Evolutionary conservation across 805 yeast species (phyloP), one percentile per base, ranked within the genome.

Genomic region (Yarrowia phangngaensis): DNA sequence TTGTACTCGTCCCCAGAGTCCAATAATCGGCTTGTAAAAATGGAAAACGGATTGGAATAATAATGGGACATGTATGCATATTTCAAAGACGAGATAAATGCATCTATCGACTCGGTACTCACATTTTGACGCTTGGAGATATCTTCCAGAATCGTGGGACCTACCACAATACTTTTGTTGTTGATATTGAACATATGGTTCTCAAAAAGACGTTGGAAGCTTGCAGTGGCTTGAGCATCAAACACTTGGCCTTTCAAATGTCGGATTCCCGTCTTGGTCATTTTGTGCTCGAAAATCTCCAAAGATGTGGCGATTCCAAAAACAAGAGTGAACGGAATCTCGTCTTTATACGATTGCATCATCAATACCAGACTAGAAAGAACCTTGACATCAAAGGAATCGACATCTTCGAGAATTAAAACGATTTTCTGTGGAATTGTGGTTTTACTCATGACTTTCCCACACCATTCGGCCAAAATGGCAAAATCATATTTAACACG

Each of bases 401-500:
- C 71, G 4, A 70, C 63, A 52, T 69, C 71, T 19, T 69, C 70
- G 2, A 68, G 50, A 11, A 63, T 50, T 2, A 64, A 35, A 8
- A 64, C 63, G 17, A 15, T 19, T 14, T 24, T n/a, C 22, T 13
- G 45, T 17, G 32, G n/a, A n/a, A n/a, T n/a, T n/a, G n/a, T 19
- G 6, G 23, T 17, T 11, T 38, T 32, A 1, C 22, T 6, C n/a
- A 23, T 32, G 9, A 41, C 34, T 1, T 43, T 31, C 13, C 51
- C 36, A n/a, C 58, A 55, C 67, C 69, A 67, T 15, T 64, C 65
- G 6, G 48, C 58, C 26, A 68, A 53, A 9, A 67, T 58, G 20
- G 61, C 64, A 20, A 68, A 58, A 35, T 68, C 72, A 43, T 66
- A 69, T 20, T 65, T 55, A 22, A 68, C 52, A 17, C 70, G 54